A percentile compares a stretch with the other conserved stretches of the same genome.
These are phyloP conservation scores for Tricladium varicosporioides DNA, from an alignment of 2,329 filamentous ascomycete species.

Conservation along the genomic window DNA sequence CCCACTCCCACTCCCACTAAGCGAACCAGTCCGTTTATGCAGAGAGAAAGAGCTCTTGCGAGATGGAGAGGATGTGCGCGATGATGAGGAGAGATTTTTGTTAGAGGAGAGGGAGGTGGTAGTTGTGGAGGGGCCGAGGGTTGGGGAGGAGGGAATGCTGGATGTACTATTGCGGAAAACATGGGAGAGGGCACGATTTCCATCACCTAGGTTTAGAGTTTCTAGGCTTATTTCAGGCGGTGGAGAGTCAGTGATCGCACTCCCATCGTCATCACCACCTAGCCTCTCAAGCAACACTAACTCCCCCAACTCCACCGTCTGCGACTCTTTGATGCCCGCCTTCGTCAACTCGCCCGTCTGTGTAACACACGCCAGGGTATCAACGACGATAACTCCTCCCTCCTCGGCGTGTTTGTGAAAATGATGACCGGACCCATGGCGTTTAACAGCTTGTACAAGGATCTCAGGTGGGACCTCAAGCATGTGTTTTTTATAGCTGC, in stretches of 20 bases:
- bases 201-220: neutral
- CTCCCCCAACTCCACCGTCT: constrained; percentile 86
- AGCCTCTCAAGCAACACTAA: constrained; percentile 58
- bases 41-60: constrained; percentile 16
- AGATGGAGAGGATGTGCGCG: constrained; percentile 18
- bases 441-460: constrained; percentile 59
- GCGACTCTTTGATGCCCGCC: constrained; percentile 67
- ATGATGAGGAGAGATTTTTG: constrained; percentile 19
- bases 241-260: neutral
- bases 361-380: constrained; percentile 74
- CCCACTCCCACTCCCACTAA: constrained; percentile 4
- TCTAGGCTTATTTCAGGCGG: constrained; percentile 7
- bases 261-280: constrained; percentile 11
- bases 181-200: neutral
- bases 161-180: neutral
- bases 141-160: neutral
- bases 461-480: constrained; percentile 78
- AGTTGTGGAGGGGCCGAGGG: neutral
- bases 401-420: constrained; percentile 66
- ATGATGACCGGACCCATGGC: constrained; percentile 53
- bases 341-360: constrained; percentile 87
- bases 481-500: constrained; percentile 71
- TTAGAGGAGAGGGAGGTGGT: constrained; percentile 1
- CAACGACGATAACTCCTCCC: constrained; percentile 67
- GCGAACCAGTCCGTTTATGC: constrained; percentile 3